Base-by-base conservation (phyloP, 371 early-diverging fungal species). In the Chytridium lagenaria region DNA sequence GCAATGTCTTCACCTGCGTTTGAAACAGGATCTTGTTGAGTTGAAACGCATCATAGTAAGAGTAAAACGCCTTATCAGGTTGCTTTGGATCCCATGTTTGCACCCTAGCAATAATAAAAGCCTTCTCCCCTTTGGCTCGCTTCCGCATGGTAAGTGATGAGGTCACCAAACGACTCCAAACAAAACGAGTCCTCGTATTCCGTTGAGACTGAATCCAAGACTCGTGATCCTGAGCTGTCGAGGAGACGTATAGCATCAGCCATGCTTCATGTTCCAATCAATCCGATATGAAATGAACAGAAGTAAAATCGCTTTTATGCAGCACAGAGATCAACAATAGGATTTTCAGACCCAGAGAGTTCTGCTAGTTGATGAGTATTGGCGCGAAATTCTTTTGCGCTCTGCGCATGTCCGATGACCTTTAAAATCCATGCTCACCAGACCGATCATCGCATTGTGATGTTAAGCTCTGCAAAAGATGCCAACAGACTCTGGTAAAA, bases 11-110 rank as follows among this genome's bases (percentile, higher is more conserved):
- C n/a, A 74, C 78, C 76, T 88, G 89, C 12, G 89, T 88, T 72
- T 88, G 87, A 67, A 88, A 88, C n/a, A 88, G 77, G 28, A 86
- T 83, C 77, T 86, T 87, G 78, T 88, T 88, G 57, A 88, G 75
- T 22, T 88, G 85, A 66, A 67, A 85, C 22, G 89, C 89, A 59
- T 85, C 72, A 78, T 88, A 88, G 74, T 88, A 88, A 26, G 84
- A 84, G 71, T 79, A 86, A 67, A 82, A 85, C 1, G 78, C 81
- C 76, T 80, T 80, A n/a, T 82, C 87, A 7, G 89, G 87, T 67
- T 86, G 87, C 69, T 86, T 86, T 51, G 69, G 80, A 63, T 88
- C 89, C 86, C 86, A 86, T 1, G 89, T 88, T 68, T 88, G 89
- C 16, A 87, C 87, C 22, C 87, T 65, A 3, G 89, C 89, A 33